Percentiles rank a stretch among this genome's conserved stretches.
Evolutionary conservation across 257 asterid genomes (phyloP).

Genomic region (Ocimum tenuiflorum): DNA sequence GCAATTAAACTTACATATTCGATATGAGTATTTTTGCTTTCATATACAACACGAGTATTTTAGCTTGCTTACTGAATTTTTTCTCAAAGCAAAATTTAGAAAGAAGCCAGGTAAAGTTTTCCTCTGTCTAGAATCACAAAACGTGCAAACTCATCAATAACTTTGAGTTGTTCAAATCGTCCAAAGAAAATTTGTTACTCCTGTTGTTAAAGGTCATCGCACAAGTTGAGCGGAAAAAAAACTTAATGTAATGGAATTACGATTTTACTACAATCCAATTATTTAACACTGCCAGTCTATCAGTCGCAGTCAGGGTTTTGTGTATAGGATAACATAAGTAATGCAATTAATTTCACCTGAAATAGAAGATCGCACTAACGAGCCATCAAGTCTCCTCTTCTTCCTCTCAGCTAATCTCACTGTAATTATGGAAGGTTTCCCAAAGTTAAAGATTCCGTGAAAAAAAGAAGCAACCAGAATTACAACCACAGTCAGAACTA

Average conservation of each 20-base stretch:
- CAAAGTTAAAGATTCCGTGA: not conserved
- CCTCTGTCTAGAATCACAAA: not conserved
- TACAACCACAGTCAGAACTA: not conserved
- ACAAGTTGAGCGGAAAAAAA: not conserved
- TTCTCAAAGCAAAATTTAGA: constrained; percentile 4
- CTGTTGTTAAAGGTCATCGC: constrained; percentile 5
- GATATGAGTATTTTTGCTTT: not conserved
- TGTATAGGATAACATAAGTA: not conserved
- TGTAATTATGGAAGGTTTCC: constrained; percentile 23
- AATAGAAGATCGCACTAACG: constrained; percentile 17
- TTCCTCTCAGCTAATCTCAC: constrained; percentile 66
- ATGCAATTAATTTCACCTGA: constrained; percentile 41
- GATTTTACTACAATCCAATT: not conserved
- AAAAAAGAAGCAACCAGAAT: not conserved
- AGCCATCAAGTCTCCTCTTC: constrained; percentile 42
- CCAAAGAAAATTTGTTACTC: no score
- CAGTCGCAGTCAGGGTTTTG: not conserved
- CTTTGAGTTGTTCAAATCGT: not conserved
- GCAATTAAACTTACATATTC: not conserved
- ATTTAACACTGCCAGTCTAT: not conserved
- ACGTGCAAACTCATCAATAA: not conserved
- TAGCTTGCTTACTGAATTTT: no score
- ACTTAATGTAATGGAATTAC: not conserved
- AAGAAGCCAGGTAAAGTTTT: not conserved
- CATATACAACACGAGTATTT: not conserved